Conservation (phyloP, 176 grass and related monocot genomes). For the Phyllostachys edulis region DNA sequence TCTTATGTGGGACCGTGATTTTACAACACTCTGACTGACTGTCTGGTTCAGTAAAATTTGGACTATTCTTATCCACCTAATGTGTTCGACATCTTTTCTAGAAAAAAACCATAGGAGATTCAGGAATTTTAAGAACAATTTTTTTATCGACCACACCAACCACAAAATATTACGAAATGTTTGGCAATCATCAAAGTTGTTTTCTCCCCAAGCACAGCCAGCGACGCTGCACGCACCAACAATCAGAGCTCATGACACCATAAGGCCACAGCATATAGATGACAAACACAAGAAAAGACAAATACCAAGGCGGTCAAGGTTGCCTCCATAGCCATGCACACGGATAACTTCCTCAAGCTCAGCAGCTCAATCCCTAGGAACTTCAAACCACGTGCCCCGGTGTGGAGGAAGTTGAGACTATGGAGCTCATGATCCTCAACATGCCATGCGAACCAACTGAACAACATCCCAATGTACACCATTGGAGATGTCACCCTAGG, state of each 20-base stretch:
- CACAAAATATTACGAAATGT: not conserved
- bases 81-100: not conserved
- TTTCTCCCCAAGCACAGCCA: no score
- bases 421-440: slow-evolving; percentile 97
- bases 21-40: slow-evolving; percentile 8
- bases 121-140: not conserved
- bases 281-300: no score
- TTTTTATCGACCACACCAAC: not conserved
- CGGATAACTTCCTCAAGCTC: slow-evolving; percentile 80
- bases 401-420: slow-evolving; percentile 90
- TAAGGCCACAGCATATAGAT: no score
- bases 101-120: not conserved
- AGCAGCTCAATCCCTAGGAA: slow-evolving; percentile 57
- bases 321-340: no score
- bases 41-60: not conserved
- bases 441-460: slow-evolving; percentile 98
- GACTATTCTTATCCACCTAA: not conserved
- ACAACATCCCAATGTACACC: slow-evolving; percentile 98
- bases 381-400: slow-evolving; percentile 81
- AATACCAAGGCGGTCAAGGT: no score
- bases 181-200: no score
- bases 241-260: no score
- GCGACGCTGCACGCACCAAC: no score
- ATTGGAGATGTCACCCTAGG: slow-evolving; percentile 90
- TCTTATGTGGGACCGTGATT: no score